Evolutionary conservation across 2,329 filamentous ascomycete genomes (phyloP), one percentile per base, ranked within the genome.

Genomic region (Coniosporium uncinatum): DNA sequence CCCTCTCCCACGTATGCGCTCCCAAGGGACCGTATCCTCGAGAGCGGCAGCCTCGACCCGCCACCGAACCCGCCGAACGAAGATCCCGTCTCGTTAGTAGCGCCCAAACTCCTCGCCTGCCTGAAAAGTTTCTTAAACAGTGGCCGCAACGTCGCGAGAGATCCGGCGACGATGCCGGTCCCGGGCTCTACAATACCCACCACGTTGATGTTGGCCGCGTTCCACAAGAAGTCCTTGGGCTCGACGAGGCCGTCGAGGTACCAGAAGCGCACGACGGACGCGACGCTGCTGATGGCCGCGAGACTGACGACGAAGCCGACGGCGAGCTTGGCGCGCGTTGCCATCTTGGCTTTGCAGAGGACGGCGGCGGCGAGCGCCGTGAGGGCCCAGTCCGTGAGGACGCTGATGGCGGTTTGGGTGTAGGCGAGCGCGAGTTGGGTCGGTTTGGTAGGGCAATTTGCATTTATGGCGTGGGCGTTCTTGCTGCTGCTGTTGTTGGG

Each of bases 291-390:
- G 3, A 40, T 45, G 17, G 58, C 56, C 49, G 62, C 68, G 11
- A 70, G 52, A 2, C 57, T 52, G 34, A 71, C 56, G 39, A 71
- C 55, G 4, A 63, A 42, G 14, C 56, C 53, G 1, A 69, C 62
- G 1, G 64, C 64, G 16, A 63, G 33, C 46, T 69, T 70, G 36
- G 64, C 59, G 13, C 55, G 55, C 14, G 46, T 46, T 19, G 62
- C 62, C 50, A 71, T 63, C 36, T 64, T 57, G 8, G 64, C 54
- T 17, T 61, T 59, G 49, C 58, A 61, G 36, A 71, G 51, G 19
- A 70, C 46, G 24, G 61, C 52, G 4, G 61, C 55, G 2, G 68
- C 67, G 5, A 70, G 57, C 14, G 62, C 50, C 19, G 57, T 58
- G 32, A 64, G 53, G 38, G 54, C 42, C 46, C 53, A 54, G 46